Percentiles rank a stretch among this genome's conserved stretches.
Evolutionary conservation across 1,284 basidiomycete species (phyloP).

Genomic region (Sporisorium reilianum): DNA sequence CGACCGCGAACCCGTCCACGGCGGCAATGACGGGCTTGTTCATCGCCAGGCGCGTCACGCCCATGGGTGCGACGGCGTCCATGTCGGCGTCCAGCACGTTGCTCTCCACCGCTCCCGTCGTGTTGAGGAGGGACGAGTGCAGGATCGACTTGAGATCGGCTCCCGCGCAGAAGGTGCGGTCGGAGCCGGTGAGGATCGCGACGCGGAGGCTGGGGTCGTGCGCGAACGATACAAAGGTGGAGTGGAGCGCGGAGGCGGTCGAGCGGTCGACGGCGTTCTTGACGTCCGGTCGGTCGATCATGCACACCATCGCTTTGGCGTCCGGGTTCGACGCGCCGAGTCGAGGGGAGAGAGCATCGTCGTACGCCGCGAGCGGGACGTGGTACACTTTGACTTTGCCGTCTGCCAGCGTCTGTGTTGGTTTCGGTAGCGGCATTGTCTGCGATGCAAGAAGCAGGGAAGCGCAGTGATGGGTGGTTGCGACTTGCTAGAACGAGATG

Average conservation of each 20-base stretch:
- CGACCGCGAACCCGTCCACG: slow-evolving; percentile 41
- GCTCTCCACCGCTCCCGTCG: not conserved
- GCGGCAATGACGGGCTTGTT: slow-evolving; percentile 51
- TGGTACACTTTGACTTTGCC: slow-evolving; percentile 41
- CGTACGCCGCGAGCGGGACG: slow-evolving; percentile 16
- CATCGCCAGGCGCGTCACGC: slow-evolving; percentile 38
- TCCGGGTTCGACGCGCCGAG: not conserved
- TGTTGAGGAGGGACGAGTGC: slow-evolving; percentile 1
- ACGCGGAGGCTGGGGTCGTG: slow-evolving; percentile 23
- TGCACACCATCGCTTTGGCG: slow-evolving; percentile 35
- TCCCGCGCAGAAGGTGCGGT: slow-evolving; percentile 38
- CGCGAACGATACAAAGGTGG: slow-evolving; percentile 27
- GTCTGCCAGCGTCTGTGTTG: slow-evolving; percentile 14
- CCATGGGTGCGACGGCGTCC: slow-evolving; percentile 46
- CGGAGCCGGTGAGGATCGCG: slow-evolving; percentile 32
- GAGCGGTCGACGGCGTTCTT: slow-evolving; percentile 42
- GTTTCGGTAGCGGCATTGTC: slow-evolving; percentile 12
- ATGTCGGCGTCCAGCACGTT: slow-evolving; percentile 41
- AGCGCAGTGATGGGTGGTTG: not conserved
- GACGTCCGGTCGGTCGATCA: slow-evolving; percentile 27
- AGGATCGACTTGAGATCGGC: slow-evolving; percentile 40
- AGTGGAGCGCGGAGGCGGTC: slow-evolving; percentile 29
- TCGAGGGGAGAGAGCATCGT: slow-evolving; percentile 25
- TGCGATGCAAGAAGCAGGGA: too few species aligned
- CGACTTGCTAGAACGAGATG: not conserved